Evolutionary conservation across 257 asterid species (phyloP).

Genomic region (Solanum chmielewskii): DNA sequence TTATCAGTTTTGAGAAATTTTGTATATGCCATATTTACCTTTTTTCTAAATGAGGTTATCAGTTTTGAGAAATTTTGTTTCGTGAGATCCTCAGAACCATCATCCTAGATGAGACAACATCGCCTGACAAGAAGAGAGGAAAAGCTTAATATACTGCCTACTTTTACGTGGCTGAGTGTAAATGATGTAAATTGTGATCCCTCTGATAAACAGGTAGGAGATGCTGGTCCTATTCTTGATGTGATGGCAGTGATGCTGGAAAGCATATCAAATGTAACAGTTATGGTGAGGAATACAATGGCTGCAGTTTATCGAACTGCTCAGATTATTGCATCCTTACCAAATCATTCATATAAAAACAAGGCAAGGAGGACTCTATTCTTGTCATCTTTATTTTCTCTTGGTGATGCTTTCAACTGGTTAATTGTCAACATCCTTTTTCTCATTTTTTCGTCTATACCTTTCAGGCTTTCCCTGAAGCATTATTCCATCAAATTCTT

Average conservation of each 20-base stretch:
- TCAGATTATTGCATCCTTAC: slow-evolving; percentile 55
- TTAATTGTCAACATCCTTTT: not conserved
- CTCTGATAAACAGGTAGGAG: slow-evolving; percentile 47
- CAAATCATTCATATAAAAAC: slow-evolving; percentile 42
- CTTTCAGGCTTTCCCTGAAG: slow-evolving; percentile 68
- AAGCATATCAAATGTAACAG: slow-evolving; percentile 48
- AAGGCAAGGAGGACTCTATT: slow-evolving; percentile 33
- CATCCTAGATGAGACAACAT: not conserved
- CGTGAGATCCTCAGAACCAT: not conserved
- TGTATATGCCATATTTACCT: not conserved
- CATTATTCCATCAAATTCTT: slow-evolving; percentile 63
- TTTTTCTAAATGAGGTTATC: not conserved
- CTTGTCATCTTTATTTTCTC: slow-evolving; percentile 1
- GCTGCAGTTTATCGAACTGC: slow-evolving; percentile 54
- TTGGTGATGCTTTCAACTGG: not conserved
- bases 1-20: not conserved
- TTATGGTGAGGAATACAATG: slow-evolving; percentile 62
- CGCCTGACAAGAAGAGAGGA: not conserved
- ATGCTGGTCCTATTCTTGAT: slow-evolving; percentile 73
- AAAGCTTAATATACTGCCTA: not conserved
- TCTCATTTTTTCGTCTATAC: not conserved
- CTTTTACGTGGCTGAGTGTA: slow-evolving; percentile 2
- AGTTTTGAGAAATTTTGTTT: not conserved
- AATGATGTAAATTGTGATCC: slow-evolving; percentile 7
- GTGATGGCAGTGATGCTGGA: slow-evolving; percentile 82